Percentiles rank a stretch among this genome's conserved stretches.
Conservation (phyloP, 2,329 filamentous ascomycete genomes). For the Beauveria brongniartii region DNA sequence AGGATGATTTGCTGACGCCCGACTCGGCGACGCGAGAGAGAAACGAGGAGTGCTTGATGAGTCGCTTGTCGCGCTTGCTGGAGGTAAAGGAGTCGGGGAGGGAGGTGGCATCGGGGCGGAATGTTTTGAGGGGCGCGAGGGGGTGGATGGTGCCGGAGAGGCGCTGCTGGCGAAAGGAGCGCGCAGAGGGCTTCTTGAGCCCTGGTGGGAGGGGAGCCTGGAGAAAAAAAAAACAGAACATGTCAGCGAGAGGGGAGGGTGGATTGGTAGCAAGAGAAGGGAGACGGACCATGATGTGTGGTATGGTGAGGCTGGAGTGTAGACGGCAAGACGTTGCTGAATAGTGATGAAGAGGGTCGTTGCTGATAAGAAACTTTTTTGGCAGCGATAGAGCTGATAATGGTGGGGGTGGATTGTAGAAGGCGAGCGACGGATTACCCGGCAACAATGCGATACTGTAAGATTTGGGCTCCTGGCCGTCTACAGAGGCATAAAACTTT, state of each 20-base stretch:
- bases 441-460: too few species aligned
- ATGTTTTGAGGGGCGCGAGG: constrained; percentile 42
- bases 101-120: constrained; percentile 40
- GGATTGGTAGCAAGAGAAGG: too few species aligned
- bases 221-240: not conserved
- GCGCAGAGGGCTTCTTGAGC: constrained; percentile 48
- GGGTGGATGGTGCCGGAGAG: constrained; percentile 40
- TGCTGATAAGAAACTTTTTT: constrained; percentile 9
- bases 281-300: not conserved
- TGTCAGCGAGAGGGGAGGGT: not conserved
- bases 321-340: too few species aligned
- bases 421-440: too few species aligned
- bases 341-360: not conserved
- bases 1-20: constrained; percentile 5
- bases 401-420: not conserved
- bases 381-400: not conserved
- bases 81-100: constrained; percentile 54
- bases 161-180: constrained; percentile 46
- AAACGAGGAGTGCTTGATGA: constrained; percentile 74
- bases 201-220: constrained; percentile 27
- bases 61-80: constrained; percentile 75
- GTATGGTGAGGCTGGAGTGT: not conserved
- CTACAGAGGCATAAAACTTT: too few species aligned
- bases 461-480: too few species aligned
- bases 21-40: constrained; percentile 65